These are phyloP conservation scores for Aspergillus biplanus DNA, from an alignment of 495 filamentous ascomycete species.

Conservation along the genomic window DNA sequence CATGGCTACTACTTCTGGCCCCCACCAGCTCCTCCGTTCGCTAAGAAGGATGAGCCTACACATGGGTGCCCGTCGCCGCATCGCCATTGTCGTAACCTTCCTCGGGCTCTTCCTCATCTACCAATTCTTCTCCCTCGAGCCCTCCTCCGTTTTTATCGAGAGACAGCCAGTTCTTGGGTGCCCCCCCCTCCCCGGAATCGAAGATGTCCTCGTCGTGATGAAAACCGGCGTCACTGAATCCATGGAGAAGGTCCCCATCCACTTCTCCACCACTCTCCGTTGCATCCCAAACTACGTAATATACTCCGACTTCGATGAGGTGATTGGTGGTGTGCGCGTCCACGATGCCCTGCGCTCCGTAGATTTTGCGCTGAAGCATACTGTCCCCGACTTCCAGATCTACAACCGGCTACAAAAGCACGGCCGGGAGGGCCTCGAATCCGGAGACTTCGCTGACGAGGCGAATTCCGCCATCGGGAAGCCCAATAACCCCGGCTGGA, in stretches of 20 bases:
- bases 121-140: constrained; percentile 35
- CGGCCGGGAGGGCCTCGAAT: constrained; percentile 44
- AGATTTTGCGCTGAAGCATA: constrained; percentile 35
- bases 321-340: constrained; percentile 49
- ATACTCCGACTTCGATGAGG: constrained; percentile 58
- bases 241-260: constrained; percentile 47
- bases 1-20: constrained; percentile 1
- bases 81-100: constrained; percentile 31
- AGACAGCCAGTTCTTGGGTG: constrained; percentile 29
- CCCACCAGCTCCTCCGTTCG: constrained; percentile 9
- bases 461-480: constrained; percentile 51
- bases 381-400: constrained; percentile 53
- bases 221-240: constrained; percentile 53
- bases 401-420: constrained; percentile 52
- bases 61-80: constrained; percentile 26
- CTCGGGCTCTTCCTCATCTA: constrained; percentile 38
- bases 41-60: neutral
- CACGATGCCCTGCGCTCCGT: constrained; percentile 54
- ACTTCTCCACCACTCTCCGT: constrained; percentile 55
- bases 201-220: constrained; percentile 49
- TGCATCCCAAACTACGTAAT: constrained; percentile 59
- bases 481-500: constrained; percentile 56
- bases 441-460: constrained; percentile 46
- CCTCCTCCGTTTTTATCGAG: constrained; percentile 21
- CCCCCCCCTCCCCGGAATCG: constrained; percentile 46